These are phyloP conservation scores for Ustilago bromivora DNA, from an alignment of 1,284 basidiomycete genomes.

Conservation along the genomic window DNA sequence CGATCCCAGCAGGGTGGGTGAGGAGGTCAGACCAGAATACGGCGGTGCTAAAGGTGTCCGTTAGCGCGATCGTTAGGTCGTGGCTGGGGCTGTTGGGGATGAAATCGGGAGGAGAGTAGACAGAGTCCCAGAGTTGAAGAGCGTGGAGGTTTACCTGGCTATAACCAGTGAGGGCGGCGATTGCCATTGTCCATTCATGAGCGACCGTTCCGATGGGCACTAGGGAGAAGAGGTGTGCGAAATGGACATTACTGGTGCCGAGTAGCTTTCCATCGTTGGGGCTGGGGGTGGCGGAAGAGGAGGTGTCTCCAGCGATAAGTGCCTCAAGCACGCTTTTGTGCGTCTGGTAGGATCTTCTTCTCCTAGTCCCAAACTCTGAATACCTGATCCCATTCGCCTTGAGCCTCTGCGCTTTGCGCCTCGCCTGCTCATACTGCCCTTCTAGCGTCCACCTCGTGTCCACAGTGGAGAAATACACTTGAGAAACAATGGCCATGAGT, in stretches of 20 bases:
- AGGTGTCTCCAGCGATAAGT: slow-evolving; percentile 75
- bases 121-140: slow-evolving; percentile 63
- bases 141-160: slow-evolving; percentile 56
- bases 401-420: slow-evolving; percentile 77
- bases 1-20: slow-evolving; percentile 40
- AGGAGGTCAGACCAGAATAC: slow-evolving; percentile 68
- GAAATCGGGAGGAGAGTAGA: slow-evolving; percentile 65
- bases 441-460: slow-evolving; percentile 86
- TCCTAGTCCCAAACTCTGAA: slow-evolving; percentile 92
- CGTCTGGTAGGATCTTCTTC: slow-evolving; percentile 81
- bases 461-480: slow-evolving; percentile 78
- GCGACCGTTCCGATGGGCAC: slow-evolving; percentile 66
- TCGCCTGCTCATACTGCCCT: slow-evolving; percentile 80
- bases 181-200: slow-evolving; percentile 69
- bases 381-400: slow-evolving; percentile 80
- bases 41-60: slow-evolving; percentile 66
- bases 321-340: slow-evolving; percentile 84
- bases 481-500: slow-evolving; percentile 87
- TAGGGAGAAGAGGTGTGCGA: slow-evolving; percentile 59
- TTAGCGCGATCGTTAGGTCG: slow-evolving; percentile 68
- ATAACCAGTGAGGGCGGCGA: slow-evolving; percentile 64
- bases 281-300: slow-evolving; percentile 4
- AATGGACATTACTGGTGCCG: slow-evolving; percentile 71
- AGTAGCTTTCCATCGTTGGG: slow-evolving; percentile 74
- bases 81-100: slow-evolving; percentile 57